Conservation (phyloP, 2,329 filamentous ascomycete species). For the Pyrenophora graminea region DNA sequence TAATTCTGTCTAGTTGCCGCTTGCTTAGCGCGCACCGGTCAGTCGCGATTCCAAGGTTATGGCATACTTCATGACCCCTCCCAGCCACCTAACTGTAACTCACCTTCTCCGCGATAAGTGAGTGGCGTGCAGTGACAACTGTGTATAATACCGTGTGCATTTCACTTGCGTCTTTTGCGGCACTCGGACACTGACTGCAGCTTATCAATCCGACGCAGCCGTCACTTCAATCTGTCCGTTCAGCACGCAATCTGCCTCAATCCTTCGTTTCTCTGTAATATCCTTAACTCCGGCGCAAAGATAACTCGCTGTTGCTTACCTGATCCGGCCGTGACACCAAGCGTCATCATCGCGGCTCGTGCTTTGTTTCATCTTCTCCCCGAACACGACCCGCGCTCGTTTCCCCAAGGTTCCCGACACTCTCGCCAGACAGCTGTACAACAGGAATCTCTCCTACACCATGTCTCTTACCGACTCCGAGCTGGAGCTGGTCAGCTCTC, state of each 20-base stretch:
- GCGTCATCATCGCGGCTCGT: slow-evolving; percentile 29
- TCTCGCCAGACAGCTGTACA: slow-evolving; percentile 22
- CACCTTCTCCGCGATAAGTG: slow-evolving; percentile 18
- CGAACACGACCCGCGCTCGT: slow-evolving; percentile 8
- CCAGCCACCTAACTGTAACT: slow-evolving; percentile 21
- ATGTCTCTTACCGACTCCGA: slow-evolving; percentile 43
- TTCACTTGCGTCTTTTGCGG: neutral
- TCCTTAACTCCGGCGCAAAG: slow-evolving; percentile 23
- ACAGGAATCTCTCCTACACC: slow-evolving; percentile 11
- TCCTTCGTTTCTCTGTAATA: slow-evolving; percentile 27
- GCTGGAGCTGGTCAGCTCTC: slow-evolving; percentile 35
- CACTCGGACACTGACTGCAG: neutral
- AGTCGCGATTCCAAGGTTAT: slow-evolving; percentile 1
- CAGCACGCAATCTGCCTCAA: slow-evolving; percentile 9
- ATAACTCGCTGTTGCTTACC: slow-evolving; percentile 10
- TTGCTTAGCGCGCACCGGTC: slow-evolving; percentile 13
- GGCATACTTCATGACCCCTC: slow-evolving; percentile 13
- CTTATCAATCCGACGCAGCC: slow-evolving; percentile 16
- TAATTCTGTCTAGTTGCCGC: slow-evolving; percentile 19
- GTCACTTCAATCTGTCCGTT: slow-evolving; percentile 8
- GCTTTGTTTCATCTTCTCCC: slow-evolving; percentile 36
- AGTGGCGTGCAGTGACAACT: slow-evolving; percentile 10
- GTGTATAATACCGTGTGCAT: slow-evolving; percentile 19
- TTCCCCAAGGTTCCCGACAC: slow-evolving; percentile 23
- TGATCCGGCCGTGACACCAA: slow-evolving; percentile 27